Percentiles rank a stretch among this genome's conserved stretches.
Evolutionary conservation across 768 basidiomycete species (phyloP).

Genomic region (Suillus subalutaceus): DNA sequence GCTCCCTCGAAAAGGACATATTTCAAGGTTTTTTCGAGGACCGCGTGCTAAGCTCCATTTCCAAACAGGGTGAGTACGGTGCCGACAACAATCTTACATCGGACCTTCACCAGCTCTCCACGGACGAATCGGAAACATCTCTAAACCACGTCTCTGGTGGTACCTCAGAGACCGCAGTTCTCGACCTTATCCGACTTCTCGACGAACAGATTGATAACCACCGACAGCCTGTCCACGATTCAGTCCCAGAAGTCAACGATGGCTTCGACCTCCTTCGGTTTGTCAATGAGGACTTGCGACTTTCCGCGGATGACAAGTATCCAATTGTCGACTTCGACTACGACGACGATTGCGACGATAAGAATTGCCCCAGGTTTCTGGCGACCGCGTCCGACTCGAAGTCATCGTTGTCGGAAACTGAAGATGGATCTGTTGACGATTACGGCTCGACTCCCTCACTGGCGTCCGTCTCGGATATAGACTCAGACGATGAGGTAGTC

Average conservation of each 20-base stretch:
- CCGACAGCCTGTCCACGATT: not conserved
- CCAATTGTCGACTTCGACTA: not conserved
- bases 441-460: conserved; percentile 1
- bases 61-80: not conserved
- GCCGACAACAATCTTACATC: not conserved
- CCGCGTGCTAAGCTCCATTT: not conserved
- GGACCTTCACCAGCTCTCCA: not conserved
- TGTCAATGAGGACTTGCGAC: conserved; percentile 1
- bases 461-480: not conserved
- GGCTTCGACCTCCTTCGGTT: conserved; percentile 1
- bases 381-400: not conserved
- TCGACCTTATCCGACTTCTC: conserved; percentile 5
- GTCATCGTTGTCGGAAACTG: not conserved
- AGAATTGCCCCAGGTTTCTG: not conserved
- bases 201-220: not conserved
- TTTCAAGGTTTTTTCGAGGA: not conserved
- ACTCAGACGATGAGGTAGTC: not conserved
- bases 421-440: not conserved
- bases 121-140: not conserved
- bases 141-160: not conserved
- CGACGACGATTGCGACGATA: not conserved
- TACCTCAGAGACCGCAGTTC: conserved; percentile 1
- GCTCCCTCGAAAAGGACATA: not conserved
- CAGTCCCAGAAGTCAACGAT: not conserved
- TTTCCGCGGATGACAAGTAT: not conserved